phyloP scores from a whole-genome alignment of 2,329 filamentous ascomycete species.

The Fusarium temperatum region DNA sequence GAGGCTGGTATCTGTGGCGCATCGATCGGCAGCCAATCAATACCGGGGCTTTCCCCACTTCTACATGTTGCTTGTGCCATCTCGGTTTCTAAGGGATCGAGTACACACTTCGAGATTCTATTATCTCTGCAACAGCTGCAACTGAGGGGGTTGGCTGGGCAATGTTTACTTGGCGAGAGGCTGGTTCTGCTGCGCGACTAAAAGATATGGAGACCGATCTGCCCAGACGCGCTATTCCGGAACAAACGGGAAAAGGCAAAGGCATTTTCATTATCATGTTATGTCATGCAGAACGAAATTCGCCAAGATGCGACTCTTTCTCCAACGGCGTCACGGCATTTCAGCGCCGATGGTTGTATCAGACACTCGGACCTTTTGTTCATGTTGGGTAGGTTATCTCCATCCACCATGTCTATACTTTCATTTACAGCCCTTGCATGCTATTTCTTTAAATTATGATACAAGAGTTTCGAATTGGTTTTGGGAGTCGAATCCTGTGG shows the following conservation, averaged over 20 bases:
- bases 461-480: conserved; percentile 7
- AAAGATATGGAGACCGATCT: conserved; percentile 4
- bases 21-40: no score
- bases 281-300: conserved; percentile 2
- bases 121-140: background rate
- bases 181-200: conserved; percentile 17
- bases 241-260: conserved; percentile 26
- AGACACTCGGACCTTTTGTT: conserved; percentile 33
- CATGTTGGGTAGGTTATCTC: conserved; percentile 24
- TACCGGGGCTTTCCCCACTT: no score
- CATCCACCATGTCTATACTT: background rate
- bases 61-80: no score
- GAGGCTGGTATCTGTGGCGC: no score
- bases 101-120: background rate
- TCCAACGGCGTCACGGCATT: conserved; percentile 11
- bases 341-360: conserved; percentile 24
- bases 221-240: conserved; percentile 15
- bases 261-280: conserved; percentile 1
- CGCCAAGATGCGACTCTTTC: conserved; percentile 33
- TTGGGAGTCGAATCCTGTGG: background rate
- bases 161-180: conserved; percentile 26
- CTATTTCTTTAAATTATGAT: conserved; percentile 13
- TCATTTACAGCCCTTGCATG: background rate
- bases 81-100: background rate
- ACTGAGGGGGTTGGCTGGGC: conserved; percentile 15